phyloP scores from a whole-genome alignment of 164 flowering plant genomes.

The Piper betle region DNA sequence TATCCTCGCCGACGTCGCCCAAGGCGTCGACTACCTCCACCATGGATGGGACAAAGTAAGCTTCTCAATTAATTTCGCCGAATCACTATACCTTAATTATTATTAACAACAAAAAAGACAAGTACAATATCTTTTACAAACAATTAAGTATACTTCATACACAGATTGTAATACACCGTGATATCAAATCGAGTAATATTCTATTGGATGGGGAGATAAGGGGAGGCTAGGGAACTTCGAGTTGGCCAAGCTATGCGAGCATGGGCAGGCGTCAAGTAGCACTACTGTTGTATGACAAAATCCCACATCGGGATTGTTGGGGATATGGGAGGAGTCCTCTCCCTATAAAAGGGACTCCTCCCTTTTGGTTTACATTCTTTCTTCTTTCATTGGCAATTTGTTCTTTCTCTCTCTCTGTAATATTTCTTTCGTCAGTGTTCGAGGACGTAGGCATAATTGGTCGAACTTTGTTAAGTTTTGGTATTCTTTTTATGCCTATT shows the following conservation, averaged over 20 bases:
- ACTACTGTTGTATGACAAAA: constrained; percentile 78
- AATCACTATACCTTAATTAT: neutral
- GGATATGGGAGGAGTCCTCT: too few relatives aligned
- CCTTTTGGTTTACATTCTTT: too few relatives aligned
- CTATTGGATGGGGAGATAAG: constrained; percentile 44
- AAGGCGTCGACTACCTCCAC: constrained; percentile 57
- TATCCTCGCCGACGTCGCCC: constrained; percentile 50
- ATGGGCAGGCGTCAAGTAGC: constrained; percentile 47
- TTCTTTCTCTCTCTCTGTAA: too few relatives aligned
- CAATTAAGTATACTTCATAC: neutral
- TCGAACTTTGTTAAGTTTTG: too few relatives aligned
- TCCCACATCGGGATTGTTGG: too few relatives aligned
- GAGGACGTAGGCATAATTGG: too few relatives aligned
- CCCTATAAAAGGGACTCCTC: too few relatives aligned
- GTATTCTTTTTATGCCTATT: too few relatives aligned
- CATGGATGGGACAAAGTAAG: constrained; percentile 51
- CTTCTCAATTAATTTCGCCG: neutral
- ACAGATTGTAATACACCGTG: constrained; percentile 55
- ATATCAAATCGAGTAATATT: constrained; percentile 67
- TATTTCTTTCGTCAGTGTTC: too few relatives aligned
- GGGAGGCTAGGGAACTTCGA: constrained; percentile 77
- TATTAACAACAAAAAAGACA: too few relatives aligned
- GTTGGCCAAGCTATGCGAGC: constrained; percentile 54
- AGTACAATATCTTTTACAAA: too few relatives aligned
- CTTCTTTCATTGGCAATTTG: too few relatives aligned